These are phyloP conservation scores for Escovopsis weberi DNA, from an alignment of 2,329 filamentous ascomycete genomes.

Conservation along the genomic window DNA sequence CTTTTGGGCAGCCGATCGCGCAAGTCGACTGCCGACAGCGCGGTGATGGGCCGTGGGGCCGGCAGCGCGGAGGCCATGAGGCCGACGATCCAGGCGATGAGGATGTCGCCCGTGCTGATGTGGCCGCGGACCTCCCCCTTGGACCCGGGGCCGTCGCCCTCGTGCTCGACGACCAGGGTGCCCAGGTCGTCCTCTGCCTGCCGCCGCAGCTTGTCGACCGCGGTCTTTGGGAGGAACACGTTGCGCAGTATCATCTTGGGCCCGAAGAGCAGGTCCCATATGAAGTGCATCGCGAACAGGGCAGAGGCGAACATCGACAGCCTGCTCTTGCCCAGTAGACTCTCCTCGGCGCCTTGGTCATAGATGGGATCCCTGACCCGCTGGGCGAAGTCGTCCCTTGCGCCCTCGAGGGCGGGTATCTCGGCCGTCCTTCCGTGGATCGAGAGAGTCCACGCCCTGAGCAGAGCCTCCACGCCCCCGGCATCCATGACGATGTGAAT, in stretches of 20 bases:
- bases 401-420: conserved; percentile 19
- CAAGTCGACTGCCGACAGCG: conserved; percentile 12
- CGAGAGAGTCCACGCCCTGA: conserved; percentile 30
- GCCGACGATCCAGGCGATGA: not conserved
- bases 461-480: conserved; percentile 25
- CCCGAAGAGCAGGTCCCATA: not conserved
- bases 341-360: not conserved
- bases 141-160: too few species aligned
- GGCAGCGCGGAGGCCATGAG: not conserved
- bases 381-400: conserved; percentile 1
- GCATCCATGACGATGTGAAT: conserved; percentile 33
- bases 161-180: not conserved
- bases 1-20: conserved; percentile 10
- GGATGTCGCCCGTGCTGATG: not conserved
- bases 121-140: too few species aligned
- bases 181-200: not conserved
- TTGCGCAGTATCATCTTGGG: not conserved
- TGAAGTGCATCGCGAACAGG: not conserved
- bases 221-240: not conserved
- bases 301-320: not conserved
- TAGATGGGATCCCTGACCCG: not conserved
- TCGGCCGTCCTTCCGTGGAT: conserved; percentile 27
- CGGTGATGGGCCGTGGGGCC: conserved; percentile 9
- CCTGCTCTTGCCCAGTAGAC: not conserved
- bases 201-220: not conserved